Conservation (phyloP, 352 stramenopile genomes). For the Pythium vanterpoolii region DNA sequence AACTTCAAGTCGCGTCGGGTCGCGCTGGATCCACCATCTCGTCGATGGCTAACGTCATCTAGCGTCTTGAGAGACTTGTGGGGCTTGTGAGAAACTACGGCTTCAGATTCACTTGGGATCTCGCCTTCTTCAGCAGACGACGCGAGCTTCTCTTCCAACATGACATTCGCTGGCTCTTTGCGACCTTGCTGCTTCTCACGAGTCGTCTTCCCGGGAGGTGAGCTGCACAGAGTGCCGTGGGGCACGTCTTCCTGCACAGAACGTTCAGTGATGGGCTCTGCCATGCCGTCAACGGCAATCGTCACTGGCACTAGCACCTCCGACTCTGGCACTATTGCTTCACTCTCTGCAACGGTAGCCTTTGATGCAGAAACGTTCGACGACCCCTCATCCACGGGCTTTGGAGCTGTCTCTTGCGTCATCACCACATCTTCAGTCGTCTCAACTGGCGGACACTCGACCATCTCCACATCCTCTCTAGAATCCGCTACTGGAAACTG, state of each 20-base stretch:
- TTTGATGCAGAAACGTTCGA: neutral
- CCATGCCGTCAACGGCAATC: neutral
- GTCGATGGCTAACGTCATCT: neutral
- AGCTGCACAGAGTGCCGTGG: neutral
- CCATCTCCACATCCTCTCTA: neutral
- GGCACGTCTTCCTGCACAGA: neutral
- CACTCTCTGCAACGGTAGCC: neutral
- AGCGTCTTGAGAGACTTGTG: neutral
- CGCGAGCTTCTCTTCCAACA: slow-evolving; percentile 2
- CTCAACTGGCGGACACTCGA: neutral
- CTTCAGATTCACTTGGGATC: slow-evolving; percentile 11
- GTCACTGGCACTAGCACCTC: neutral
- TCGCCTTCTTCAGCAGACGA: slow-evolving; percentile 21
- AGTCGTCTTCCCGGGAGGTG: neutral
- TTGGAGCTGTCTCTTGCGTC: neutral
- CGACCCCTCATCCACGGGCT: neutral
- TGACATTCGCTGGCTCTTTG: neutral
- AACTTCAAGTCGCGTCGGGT: slow-evolving; percentile 3
- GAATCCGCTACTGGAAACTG: neutral
- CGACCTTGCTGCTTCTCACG: neutral
- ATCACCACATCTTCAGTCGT: slow-evolving; percentile 2
- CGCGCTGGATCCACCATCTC: slow-evolving; percentile 1
- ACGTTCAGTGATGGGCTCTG: neutral
- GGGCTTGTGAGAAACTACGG: neutral
- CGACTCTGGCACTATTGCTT: neutral